Base-by-base conservation (phyloP, 208 protist genomes). In the Trypanosoma avium region DNA sequence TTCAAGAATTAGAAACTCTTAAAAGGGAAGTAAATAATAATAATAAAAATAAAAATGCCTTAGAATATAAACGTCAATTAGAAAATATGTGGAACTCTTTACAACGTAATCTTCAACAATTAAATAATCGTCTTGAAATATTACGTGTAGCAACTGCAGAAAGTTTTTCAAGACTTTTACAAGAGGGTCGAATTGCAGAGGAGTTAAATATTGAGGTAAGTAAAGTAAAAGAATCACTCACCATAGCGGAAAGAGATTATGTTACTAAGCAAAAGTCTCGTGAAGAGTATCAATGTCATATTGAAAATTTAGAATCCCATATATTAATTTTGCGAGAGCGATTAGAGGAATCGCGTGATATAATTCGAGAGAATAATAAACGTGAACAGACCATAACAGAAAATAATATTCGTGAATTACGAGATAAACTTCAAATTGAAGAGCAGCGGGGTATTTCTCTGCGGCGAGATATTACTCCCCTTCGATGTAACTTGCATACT, bases 91-190 rank as follows among this genome's bases (percentile, higher is more conserved):
- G 69, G 26, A 33, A 59, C 10, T 60, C 66, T 4, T 58, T 88
- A 8, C 46, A 75, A 24, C 73, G 49, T 21, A 63, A 78, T 22
- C 56, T 73, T 19, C 53, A 53, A 29, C 49, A 72, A 0, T 36
- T 86, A 15, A 81, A 86, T 43, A 54, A 79, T 26, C 75, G 68
- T 4, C 40, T 88, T 3, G 74, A 77, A 33, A 69, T 73, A 17
- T 61, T 70, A 32, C 64, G 55, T 40, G 47, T 35, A 57, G 67
- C 61, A 15, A 64, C 76, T 4, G 35, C 52, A 13, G 46, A 19
- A 21, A 73, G 75, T 17, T 61, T 86, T 33, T 79, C 79, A 27
- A 19, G 50, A 17, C 64, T 90, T 22, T 33, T 68, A 57, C 52
- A 61, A 10, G 76, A 80, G 43, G 79, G 70, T 17, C 53, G 56